Base-by-base conservation (phyloP, 805 yeast species). In the Suhomyces sp. region DNA sequence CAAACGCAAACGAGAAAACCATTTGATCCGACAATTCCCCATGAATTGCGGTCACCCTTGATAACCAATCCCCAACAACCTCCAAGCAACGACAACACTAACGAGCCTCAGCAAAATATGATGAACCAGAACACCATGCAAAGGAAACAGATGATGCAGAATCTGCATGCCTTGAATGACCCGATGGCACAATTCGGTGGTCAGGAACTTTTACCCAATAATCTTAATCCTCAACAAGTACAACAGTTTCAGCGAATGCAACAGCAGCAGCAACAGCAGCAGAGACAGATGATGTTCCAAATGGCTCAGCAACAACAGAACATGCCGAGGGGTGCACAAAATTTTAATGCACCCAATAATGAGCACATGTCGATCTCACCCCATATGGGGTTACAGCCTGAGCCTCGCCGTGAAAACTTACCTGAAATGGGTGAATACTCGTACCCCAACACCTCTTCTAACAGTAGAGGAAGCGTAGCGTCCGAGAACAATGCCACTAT, bases 61-160 rank as follows among this genome's bases (percentile, higher is more conserved):
- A 12, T 41, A 20, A n/a, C 29, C 19, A 41, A 41, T 19, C 17
- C 44, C 35, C 50, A 29, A 35, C 37, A 46, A 19, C 46, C 27
- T 17, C 53, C 47, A n/a, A n/a, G 12, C 17, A 52, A 46, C 12
- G 45, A 35, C 20, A 50, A 48, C 9, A 54, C 62, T 17, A 58
- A 51, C 39, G 67, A 64, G 19, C 62, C 62, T 51, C 67, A 64
- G 51, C 48, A 55, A 48, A 62, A 59, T 48, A 53, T 57, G 59
- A 58, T 51, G 40, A 55, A 51, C 47, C 60, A 53, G 35, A 53
- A 57, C 22, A 55, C 54, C 44, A 33, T 56, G 13, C 60, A 54
- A 39, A 48, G 62, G 59, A 44, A 59, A 55, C 58, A 65, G 33
- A 49, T 54, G 19, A 20, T 56, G 53, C 29, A 57, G 52, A 47